Conservation (phyloP, 805 yeast species). For the Candida berthetii region DNA sequence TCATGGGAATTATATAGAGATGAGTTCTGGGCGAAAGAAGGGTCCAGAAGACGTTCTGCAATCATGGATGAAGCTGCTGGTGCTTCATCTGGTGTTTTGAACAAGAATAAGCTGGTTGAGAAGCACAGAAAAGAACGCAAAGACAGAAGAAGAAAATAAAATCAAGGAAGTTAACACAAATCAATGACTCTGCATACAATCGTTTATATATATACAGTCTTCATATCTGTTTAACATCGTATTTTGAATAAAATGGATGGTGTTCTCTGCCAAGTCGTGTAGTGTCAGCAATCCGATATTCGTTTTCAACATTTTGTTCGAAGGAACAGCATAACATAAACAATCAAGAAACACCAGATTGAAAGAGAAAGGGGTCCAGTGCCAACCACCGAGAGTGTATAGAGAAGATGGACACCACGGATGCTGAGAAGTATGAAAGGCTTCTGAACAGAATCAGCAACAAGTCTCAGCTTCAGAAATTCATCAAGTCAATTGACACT, state of each 20-base stretch:
- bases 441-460: constrained; percentile 16
- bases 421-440: constrained; percentile 10
- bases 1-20: constrained; percentile 93
- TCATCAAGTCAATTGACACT: constrained; percentile 16
- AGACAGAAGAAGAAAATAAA: constrained; percentile 24
- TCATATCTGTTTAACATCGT: too few relatives aligned
- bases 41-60: constrained; percentile 47
- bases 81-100: constrained; percentile 9
- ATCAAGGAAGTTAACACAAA: too few relatives aligned
- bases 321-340: background rate
- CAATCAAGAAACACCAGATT: background rate
- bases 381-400: too few relatives aligned
- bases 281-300: background rate
- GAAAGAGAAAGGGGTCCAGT: too few relatives aligned
- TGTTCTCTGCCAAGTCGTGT: background rate
- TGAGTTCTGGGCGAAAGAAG: constrained; percentile 90
- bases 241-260: too few relatives aligned
- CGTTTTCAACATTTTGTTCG: too few relatives aligned
- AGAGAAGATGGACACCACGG: background rate
- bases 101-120: constrained; percentile 25
- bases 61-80: constrained; percentile 1
- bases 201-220: too few relatives aligned
- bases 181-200: too few relatives aligned
- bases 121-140: constrained; percentile 33
- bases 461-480: constrained; percentile 16